Evolutionary conservation across 768 basidiomycete species (phyloP).

Genomic region (Plicaturopsis crispa): DNA sequence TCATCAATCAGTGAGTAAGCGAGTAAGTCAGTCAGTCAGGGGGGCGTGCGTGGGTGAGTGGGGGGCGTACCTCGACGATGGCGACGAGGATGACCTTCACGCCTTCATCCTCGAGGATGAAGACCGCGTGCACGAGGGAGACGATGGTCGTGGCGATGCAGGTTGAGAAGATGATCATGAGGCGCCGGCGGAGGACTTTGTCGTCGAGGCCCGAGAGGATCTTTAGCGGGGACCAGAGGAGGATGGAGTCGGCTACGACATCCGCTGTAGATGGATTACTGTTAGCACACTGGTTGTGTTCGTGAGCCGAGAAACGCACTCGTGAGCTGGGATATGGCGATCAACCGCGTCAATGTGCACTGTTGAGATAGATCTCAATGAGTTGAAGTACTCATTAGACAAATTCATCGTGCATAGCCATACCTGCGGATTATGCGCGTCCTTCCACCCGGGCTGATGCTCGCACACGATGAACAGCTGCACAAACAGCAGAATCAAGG

Average conservation of each 20-base stretch:
- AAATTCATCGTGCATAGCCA: too few species aligned
- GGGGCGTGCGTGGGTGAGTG: too few species aligned
- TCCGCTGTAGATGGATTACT: constrained; percentile 44
- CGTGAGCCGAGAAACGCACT: too few species aligned
- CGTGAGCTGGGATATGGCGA: too few species aligned
- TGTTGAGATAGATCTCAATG: too few species aligned
- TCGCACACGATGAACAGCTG: constrained; percentile 41
- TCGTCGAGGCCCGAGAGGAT: constrained; percentile 36
- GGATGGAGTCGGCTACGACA: constrained; percentile 33
- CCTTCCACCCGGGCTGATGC: constrained; percentile 31
- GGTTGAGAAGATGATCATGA: constrained; percentile 46
- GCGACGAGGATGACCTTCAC: constrained; percentile 27
- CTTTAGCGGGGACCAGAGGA: constrained; percentile 38
- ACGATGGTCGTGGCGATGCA: constrained; percentile 42
- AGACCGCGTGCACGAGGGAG: constrained; percentile 34
- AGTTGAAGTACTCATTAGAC: too few species aligned
- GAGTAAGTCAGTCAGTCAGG: background rate
- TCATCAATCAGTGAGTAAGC: background rate
- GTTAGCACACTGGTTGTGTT: too few species aligned
- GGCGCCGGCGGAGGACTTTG: constrained; percentile 27
- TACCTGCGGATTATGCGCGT: constrained; percentile 18
- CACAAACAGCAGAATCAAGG: constrained; percentile 27
- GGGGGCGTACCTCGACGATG: constrained; percentile 35
- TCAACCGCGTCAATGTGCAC: too few species aligned
- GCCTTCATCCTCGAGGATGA: constrained; percentile 26